phyloP scores from a whole-genome alignment of 2,329 filamentous ascomycete genomes.

The Metarhizium sp. region DNA sequence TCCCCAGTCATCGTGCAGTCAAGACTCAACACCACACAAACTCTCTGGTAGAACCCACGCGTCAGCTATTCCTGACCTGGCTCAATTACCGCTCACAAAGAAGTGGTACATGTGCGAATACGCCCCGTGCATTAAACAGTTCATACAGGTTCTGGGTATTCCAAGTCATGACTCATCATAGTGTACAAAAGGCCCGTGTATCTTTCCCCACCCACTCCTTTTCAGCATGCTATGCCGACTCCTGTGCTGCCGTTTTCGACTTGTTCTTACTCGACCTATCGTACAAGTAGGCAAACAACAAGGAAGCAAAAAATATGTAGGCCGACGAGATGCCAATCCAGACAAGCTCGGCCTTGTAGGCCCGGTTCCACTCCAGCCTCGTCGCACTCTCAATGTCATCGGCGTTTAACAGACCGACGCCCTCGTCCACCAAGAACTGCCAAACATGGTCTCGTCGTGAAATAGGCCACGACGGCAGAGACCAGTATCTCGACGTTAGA shows the following conservation, averaged over 20 bases:
- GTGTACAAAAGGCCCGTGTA: not conserved
- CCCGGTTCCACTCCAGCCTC: slow-evolving; percentile 8
- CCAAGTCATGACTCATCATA: not conserved
- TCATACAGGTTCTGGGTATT: not conserved
- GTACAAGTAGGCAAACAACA: slow-evolving; percentile 3
- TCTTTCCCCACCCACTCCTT: not conserved
- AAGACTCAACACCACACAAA: too few relatives aligned
- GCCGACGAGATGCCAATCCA: slow-evolving; percentile 10
- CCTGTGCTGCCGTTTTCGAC: not conserved
- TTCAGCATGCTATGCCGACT: not conserved
- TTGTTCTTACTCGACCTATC: not conserved
- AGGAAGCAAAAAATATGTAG: slow-evolving; percentile 3
- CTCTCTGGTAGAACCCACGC: too few relatives aligned
- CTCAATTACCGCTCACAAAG: too few relatives aligned
- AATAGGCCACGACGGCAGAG: slow-evolving; percentile 48
- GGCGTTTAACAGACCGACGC: slow-evolving; percentile 50
- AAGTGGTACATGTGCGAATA: not conserved
- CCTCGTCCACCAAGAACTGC: slow-evolving; percentile 42
- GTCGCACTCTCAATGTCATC: slow-evolving; percentile 43
- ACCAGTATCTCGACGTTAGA: slow-evolving; percentile 52
- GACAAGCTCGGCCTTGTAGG: slow-evolving; percentile 10
- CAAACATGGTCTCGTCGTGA: slow-evolving; percentile 47
- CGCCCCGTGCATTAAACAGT: not conserved
- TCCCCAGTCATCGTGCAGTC: too few relatives aligned
- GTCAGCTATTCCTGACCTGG: too few relatives aligned